Evolutionary conservation across 2,329 filamentous ascomycete species (phyloP).

Genomic region (Spiromastix sp.): DNA sequence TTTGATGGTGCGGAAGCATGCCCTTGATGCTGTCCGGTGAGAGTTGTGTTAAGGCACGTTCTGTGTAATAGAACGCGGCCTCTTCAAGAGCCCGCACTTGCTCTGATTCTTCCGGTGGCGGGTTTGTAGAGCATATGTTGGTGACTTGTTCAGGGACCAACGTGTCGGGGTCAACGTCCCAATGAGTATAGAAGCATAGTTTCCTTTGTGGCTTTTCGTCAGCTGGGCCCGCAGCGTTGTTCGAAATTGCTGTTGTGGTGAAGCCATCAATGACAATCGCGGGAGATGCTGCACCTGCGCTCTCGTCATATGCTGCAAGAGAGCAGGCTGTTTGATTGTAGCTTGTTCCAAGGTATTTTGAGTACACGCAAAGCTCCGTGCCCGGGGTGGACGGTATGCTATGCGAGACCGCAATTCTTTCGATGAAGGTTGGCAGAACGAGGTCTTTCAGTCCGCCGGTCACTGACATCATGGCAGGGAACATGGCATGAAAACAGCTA

Average conservation of each 20-base stretch:
- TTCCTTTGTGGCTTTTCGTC: not conserved
- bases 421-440: not conserved
- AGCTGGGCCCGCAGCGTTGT: not conserved
- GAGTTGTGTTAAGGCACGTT: not conserved
- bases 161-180: too few species aligned
- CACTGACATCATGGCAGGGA: too few species aligned
- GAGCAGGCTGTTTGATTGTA: too few species aligned
- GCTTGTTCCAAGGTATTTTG: too few species aligned
- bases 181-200: too few species aligned
- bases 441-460: not conserved
- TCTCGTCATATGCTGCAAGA: too few species aligned
- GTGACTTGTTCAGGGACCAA: too few species aligned
- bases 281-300: too few species aligned
- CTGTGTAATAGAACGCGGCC: not conserved
- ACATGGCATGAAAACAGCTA: not conserved
- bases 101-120: not conserved
- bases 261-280: slow-evolving; percentile 1
- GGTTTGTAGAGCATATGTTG: too few species aligned
- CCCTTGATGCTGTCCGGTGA: not conserved
- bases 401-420: too few species aligned
- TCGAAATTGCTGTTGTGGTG: not conserved
- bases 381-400: too few species aligned
- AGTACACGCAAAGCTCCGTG: too few species aligned
- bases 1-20: not conserved
- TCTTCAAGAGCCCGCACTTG: not conserved